Percentiles rank a stretch among this genome's conserved stretches.
These are phyloP conservation scores for Lichenothelia convexa DNA, from an alignment of 495 filamentous ascomycete species.

Conservation along the genomic window DNA sequence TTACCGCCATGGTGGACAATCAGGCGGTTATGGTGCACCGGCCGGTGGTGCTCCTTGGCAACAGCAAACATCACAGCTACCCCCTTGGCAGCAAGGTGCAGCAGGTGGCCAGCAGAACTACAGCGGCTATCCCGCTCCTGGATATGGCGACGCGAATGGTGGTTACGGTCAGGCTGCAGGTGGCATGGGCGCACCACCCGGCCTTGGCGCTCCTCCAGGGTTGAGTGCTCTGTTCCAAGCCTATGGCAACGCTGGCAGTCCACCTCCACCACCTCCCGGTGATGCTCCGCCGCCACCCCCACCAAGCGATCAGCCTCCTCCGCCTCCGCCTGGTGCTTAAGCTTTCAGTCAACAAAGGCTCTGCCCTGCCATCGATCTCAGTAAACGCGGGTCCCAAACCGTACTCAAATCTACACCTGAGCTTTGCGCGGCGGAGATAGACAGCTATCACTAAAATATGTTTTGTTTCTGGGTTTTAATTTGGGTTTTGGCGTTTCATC, in stretches of 20 bases:
- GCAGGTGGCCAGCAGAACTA: background rate
- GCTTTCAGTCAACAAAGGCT: too few relatives aligned
- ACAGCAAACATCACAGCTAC: background rate
- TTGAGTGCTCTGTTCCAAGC: slow-evolving; percentile 1
- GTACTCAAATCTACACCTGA: too few relatives aligned
- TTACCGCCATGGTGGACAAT: slow-evolving; percentile 2
- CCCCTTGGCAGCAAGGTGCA: too few relatives aligned
- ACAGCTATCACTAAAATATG: too few relatives aligned
- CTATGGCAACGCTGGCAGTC: background rate
- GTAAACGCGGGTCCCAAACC: too few relatives aligned
- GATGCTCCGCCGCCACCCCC: slow-evolving; percentile 5
- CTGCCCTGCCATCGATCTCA: too few relatives aligned
- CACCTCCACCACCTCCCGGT: slow-evolving; percentile 4
- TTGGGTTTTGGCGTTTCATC: too few relatives aligned
- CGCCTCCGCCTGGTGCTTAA: slow-evolving; percentile 3
- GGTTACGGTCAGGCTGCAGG: background rate
- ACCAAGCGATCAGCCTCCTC: slow-evolving; percentile 5
- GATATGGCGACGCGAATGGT: slow-evolving; percentile 3
- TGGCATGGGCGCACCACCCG: background rate
- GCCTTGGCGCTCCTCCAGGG: slow-evolving; percentile 2
- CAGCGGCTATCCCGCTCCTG: slow-evolving; percentile 3
- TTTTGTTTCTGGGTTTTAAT: too few relatives aligned
- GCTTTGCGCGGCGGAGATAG: too few relatives aligned
- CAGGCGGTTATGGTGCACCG: slow-evolving; percentile 6
- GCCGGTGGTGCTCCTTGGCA: slow-evolving; percentile 3